Percentiles rank a stretch among this genome's conserved stretches.
phyloP scores from a whole-genome alignment of 164 flowering plant genomes.

The Magnolia officinalis region DNA sequence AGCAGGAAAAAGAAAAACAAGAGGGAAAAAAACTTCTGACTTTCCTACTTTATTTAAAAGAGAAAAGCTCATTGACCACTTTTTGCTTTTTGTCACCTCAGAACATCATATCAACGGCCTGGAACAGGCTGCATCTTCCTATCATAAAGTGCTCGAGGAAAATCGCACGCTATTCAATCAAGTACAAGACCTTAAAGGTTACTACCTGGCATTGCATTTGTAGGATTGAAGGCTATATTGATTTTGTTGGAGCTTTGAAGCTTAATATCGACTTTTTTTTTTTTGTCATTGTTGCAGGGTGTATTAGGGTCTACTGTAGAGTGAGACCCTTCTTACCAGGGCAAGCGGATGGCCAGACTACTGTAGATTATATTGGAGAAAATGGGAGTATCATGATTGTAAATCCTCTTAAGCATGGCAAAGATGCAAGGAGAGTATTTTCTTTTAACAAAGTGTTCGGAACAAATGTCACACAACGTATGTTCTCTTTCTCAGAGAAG shows the following conservation, averaged over 20 bases:
- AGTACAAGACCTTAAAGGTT: constrained; percentile 92
- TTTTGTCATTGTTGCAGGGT: constrained; percentile 40
- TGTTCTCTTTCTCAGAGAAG: constrained; percentile 9
- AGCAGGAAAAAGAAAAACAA: background rate
- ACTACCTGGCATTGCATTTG: background rate
- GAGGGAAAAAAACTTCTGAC: background rate
- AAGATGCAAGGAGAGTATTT: constrained; percentile 67
- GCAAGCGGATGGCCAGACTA: constrained; percentile 43
- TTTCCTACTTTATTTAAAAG: background rate
- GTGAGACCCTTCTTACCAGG: constrained; percentile 75
- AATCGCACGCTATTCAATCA: constrained; percentile 77
- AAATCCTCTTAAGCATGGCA: constrained; percentile 72
- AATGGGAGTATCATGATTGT: constrained; percentile 76
- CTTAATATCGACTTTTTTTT: background rate
- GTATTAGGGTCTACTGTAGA: constrained; percentile 83
- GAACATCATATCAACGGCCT: constrained; percentile 54
- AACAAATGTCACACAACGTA: constrained; percentile 63
- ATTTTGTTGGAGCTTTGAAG: constrained; percentile 1
- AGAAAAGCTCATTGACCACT: background rate
- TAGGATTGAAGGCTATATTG: background rate
- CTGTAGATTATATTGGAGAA: constrained; percentile 83
- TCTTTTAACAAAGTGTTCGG: constrained; percentile 76
- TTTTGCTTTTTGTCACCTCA: constrained; percentile 21
- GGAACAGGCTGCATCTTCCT: constrained; percentile 58
- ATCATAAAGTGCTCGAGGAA: constrained; percentile 77